phyloP scores from a whole-genome alignment of 2,329 filamentous ascomycete genomes.

The Colletotrichum sp. region DNA sequence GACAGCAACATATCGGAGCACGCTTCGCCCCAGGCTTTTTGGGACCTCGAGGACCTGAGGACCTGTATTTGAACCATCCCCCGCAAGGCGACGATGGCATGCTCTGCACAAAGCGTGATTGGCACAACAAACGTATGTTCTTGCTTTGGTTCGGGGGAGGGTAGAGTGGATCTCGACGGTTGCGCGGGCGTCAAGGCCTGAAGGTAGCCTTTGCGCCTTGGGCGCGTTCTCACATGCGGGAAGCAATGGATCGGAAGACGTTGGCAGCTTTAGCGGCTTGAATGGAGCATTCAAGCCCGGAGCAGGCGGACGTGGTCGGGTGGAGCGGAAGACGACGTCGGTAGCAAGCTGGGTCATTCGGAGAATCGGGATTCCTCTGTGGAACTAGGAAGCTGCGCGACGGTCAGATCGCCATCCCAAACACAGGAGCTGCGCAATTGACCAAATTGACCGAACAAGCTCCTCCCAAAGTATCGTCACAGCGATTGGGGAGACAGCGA shows the following conservation, averaged over 20 bases:
- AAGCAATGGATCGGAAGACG: neutral
- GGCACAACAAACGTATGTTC: neutral
- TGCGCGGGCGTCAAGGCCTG: neutral
- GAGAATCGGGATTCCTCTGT: neutral
- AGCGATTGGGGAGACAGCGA: no score
- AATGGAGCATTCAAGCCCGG: neutral
- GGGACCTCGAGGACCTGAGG: no score
- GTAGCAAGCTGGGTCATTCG: neutral
- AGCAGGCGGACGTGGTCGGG: neutral
- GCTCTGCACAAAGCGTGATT: neutral
- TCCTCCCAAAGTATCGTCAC: neutral
- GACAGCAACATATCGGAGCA: no score
- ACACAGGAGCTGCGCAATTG: neutral
- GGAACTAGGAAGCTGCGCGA: neutral
- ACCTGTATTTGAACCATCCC: neutral
- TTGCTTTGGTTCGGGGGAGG: neutral
- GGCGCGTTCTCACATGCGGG: neutral
- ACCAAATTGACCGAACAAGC: neutral
- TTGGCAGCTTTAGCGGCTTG: neutral
- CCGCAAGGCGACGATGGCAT: neutral
- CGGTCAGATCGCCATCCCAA: neutral
- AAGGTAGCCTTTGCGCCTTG: neutral
- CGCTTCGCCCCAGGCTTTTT: no score
- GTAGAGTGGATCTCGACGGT: neutral
- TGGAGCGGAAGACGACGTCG: neutral